Evolutionary conservation across 2,329 filamentous ascomycete species (phyloP), one percentile per base, ranked within the genome.

Genomic region (Aspergillus udagawae): DNA sequence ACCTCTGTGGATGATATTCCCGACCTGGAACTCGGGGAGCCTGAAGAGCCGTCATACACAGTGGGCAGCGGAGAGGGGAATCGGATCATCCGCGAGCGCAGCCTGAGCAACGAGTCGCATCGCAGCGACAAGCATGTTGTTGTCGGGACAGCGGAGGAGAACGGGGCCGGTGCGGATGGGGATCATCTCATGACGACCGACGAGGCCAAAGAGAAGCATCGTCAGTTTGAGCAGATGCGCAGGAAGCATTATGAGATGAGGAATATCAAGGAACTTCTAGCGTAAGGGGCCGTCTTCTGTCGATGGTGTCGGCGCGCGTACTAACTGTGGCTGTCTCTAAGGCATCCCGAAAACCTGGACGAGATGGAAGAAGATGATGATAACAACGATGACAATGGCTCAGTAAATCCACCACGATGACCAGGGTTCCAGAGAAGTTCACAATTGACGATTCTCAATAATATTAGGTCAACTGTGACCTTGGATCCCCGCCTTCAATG

Each of bases 191-290:
- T 75, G 83, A 85, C 71, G 79, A 86, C 77, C 4, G 73, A 77
- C 45, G 91, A 96, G 73, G 92, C 96, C 72, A 81, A 81, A 60
- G 91, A 94, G 79, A 97, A 97, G 81, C 94, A 99, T 76, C 85
- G 83, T 70, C 86, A 89, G 72, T 99, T 99, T 73, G 92, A 97
- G 78, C 82, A 90, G 77, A 83, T 91, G 80, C 85, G 94, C 70
- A 97, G 94, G 86, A 93, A 87, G 80, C 94, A 99, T 76, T 99
- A 99, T 76, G 94, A 99, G 82, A 99, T 99, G 94, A 91, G 86
- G 78, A 89, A 94, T 70, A 92, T 97, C 57, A 96, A 94, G 68
- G 85, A 87, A 69, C 77, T 97, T 53, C 83, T 99, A 63, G 92
- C 91, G 86, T 88, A 74, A 63, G 81, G 76, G 25, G 23, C 45